Conservation (phyloP, 202 grass and related monocot genomes). For the Setaria italica region DNA sequence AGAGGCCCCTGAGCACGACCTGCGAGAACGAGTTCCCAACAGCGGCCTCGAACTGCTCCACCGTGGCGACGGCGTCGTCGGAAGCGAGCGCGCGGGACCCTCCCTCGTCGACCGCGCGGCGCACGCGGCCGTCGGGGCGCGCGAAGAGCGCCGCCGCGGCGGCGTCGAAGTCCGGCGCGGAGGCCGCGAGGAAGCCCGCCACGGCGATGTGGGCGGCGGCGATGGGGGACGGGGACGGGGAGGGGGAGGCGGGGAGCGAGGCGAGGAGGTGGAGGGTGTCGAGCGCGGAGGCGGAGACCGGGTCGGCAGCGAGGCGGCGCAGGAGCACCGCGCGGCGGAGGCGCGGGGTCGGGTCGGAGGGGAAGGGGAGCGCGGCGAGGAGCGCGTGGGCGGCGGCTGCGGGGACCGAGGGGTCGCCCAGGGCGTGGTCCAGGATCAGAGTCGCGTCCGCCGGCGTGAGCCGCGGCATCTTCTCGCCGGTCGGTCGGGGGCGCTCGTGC, state of each 20-base stretch:
- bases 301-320: constrained; percentile 56
- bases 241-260: constrained; percentile 18
- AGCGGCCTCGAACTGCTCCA: constrained; percentile 52
- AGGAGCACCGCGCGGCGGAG: constrained; percentile 46
- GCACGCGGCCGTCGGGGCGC: constrained; percentile 47
- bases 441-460: constrained; percentile 45
- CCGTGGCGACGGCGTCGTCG: background rate
- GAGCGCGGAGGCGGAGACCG: constrained; percentile 40
- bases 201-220: constrained; percentile 43
- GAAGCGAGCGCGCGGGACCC: constrained; percentile 25
- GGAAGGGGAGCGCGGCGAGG: constrained; percentile 47
- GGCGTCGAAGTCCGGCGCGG: constrained; percentile 52
- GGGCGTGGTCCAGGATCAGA: constrained; percentile 55
- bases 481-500: background rate
- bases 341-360: constrained; percentile 41
- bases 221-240: background rate
- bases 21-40: constrained; percentile 50
- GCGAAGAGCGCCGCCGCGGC: constrained; percentile 49
- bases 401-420: constrained; percentile 39
- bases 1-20: constrained; percentile 23
- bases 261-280: constrained; percentile 52
- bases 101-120: constrained; percentile 30
- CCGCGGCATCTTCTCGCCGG: constrained; percentile 41
- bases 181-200: constrained; percentile 44
- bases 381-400: constrained; percentile 10